Evolutionary conservation across 805 yeast species (phyloP), one percentile per base, ranked within the genome.

Genomic region (Suhomyces tanzawaensis): DNA sequence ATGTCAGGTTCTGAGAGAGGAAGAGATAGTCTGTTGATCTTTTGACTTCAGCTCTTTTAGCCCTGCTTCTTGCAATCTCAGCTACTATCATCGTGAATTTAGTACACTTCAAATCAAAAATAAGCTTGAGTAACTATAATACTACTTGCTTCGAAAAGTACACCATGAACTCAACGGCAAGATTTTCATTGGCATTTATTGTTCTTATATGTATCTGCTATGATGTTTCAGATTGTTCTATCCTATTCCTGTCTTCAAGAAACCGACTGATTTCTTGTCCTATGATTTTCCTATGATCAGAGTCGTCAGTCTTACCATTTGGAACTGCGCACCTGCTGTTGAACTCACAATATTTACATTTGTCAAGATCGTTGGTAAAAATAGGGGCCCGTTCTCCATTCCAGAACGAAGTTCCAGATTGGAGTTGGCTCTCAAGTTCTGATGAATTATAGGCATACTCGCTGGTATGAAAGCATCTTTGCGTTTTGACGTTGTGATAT

Each of bases 281-380:
- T 18, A 33, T 24, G n/a, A 24, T 8, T 5, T 12, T 16, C 13
- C 17, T 33, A 7, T 25, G 16, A 25, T 18, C 9, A 12, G 12
- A 15, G 7, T 11, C 15, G 29, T 24, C 29, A n/a, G 13, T 12
- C 5, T 16, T 17, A 3, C 37, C 34, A 14, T 39, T 46, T 2
- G 48, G 43, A 14, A 46, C 40, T 18, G 22, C 8, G 29, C 61
- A 56, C 19, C 46, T 36, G 9, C 34, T 34, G 19, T 64, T 61
- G 52, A 75, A 83, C 14, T 73, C 79, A 58, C 91, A 83, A 34
- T 55, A 61, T 12, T 58, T 64, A 53, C 91, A 83, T 41, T 69
- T 69, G 3, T 58, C 53, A 38, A 45, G 60, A 45, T 55, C 74
- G 7, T 53, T 49, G 3, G 75, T 66, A 5, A 71, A 71, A 21